Conservation (phyloP, 306 rosid genomes). For the Styphnolobium japonicum region DNA sequence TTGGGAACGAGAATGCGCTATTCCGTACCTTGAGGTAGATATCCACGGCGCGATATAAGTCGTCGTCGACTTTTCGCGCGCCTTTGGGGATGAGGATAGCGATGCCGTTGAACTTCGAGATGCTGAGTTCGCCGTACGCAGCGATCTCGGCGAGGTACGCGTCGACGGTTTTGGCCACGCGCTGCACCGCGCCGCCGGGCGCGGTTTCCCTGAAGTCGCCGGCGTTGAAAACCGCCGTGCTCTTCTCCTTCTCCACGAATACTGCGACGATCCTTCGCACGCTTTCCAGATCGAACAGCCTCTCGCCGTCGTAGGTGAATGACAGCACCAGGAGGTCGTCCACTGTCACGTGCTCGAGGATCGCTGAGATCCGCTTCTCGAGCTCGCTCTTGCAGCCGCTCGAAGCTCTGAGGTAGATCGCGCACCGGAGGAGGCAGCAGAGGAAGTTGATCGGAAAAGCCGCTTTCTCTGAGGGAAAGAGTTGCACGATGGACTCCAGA, state of each 20-base stretch:
- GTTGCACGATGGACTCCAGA: slow-evolving; percentile 51
- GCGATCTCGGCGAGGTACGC: slow-evolving; percentile 61
- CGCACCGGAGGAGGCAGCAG: slow-evolving; percentile 71
- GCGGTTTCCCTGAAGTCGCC: slow-evolving; percentile 37
- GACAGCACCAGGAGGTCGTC: slow-evolving; percentile 68
- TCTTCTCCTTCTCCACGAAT: slow-evolving; percentile 61
- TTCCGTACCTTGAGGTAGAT: slow-evolving; percentile 61
- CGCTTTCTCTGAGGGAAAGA: slow-evolving; percentile 66
- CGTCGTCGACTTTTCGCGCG: slow-evolving; percentile 68
- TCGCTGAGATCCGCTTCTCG: slow-evolving; percentile 58
- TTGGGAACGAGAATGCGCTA: not conserved
- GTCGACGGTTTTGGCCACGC: slow-evolving; percentile 51
- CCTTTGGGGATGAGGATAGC: slow-evolving; percentile 50
- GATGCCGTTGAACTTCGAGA: slow-evolving; percentile 64
- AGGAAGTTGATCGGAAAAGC: slow-evolving; percentile 66
- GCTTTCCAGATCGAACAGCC: slow-evolving; percentile 66
- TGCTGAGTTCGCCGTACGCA: slow-evolving; percentile 43
- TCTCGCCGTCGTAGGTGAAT: slow-evolving; percentile 68
- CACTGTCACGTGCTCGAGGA: slow-evolving; percentile 54
- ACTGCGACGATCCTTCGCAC: slow-evolving; percentile 51
- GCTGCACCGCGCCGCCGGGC: slow-evolving; percentile 48
- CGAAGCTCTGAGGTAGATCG: slow-evolving; percentile 48
- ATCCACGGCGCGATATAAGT: slow-evolving; percentile 66
- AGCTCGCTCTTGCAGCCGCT: slow-evolving; percentile 45
- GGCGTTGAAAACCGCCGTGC: slow-evolving; percentile 48